Evolutionary conservation across 352 stramenopile species (phyloP), one percentile per base, ranked within the genome.

Genomic region (Saprolegnia parasitica): DNA sequence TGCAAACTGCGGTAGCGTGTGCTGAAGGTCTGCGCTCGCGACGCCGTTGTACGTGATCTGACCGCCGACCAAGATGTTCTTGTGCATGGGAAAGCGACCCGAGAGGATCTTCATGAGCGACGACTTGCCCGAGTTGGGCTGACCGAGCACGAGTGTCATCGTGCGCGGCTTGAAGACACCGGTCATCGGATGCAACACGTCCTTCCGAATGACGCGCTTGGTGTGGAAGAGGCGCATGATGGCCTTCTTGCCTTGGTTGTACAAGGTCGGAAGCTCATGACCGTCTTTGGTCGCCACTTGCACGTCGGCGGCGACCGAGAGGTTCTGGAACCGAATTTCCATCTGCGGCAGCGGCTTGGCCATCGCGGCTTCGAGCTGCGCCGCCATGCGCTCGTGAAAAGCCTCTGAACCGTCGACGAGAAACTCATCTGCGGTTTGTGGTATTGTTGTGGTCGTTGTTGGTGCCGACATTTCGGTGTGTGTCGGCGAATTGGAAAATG

Each of bases 31-130:
- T 79, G n/a, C 75, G 5, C 75, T 23, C 3, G 65, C n/a, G 6
- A 75, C 50, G 39, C 81, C 79, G 60, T 87, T 87, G 76, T 86
- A 87, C 35, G 72, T 76, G 62, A 89, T 72, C 15, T 78, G 68
- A 6, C 81, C 81, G n/a, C 73, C 64, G 3, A 87, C n/a, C 2
- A n/a, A 63, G 37, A 86, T 76, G 46, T 75, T n/a, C 65, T 78
- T 87, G 55, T 78, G 65, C 55, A 84, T 68, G 4, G 76, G 78
- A 68, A 89, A 87, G 0, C 80, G 78, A 3, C 78, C 78, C 47
- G 75, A 78, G 16, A 89, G 72, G 6, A 83, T 15, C 72, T 86
- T 86, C 72, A 89, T 80, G 39, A 86, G 66, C 57, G 81, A 71
- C 10, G 81, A 79, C 71, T 87, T 87, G 66, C 80, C 80, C 9